A percentile compares a stretch with the other conserved stretches of the same genome.
These are phyloP conservation scores for Conticribra guillardii DNA, from an alignment of 108 stramenopile species.

Conservation along the genomic window DNA sequence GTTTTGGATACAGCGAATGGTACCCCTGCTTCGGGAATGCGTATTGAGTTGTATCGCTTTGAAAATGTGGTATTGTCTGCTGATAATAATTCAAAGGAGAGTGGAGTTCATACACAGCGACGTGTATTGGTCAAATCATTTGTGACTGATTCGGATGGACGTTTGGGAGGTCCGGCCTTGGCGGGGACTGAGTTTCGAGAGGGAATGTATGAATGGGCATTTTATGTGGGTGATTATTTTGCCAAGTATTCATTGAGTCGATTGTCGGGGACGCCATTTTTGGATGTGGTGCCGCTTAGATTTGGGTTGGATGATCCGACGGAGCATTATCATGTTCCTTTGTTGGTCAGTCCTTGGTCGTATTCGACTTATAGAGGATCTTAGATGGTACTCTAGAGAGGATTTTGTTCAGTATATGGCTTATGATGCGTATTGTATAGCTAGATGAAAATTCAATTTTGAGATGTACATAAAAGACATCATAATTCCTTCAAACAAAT, in stretches of 20 bases:
- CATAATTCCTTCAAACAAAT: too few relatives aligned
- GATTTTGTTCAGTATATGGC: too few relatives aligned
- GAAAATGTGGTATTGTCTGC: constrained; percentile 50
- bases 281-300: constrained; percentile 80
- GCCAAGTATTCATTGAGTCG: constrained; percentile 60
- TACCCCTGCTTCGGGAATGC: constrained; percentile 75
- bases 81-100: constrained; percentile 40
- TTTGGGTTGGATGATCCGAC: constrained; percentile 94
- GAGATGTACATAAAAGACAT: too few relatives aligned
- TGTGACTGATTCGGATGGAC: constrained; percentile 84
- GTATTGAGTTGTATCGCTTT: constrained; percentile 64
- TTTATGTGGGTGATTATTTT: constrained; percentile 90
- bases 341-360: constrained; percentile 88
- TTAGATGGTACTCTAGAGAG: constrained; percentile 2
- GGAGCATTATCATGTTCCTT: constrained; percentile 92
- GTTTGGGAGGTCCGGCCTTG: constrained; percentile 79
- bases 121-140: constrained; percentile 57
- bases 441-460: too few relatives aligned
- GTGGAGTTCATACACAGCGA: constrained; percentile 1
- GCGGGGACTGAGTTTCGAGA: constrained; percentile 69
- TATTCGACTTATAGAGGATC: constrained; percentile 89
- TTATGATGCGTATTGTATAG: too few relatives aligned
- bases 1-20: constrained; percentile 90
- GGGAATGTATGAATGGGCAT: constrained; percentile 85
- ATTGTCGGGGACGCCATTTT: constrained; percentile 77